Evolutionary conservation across 1,284 basidiomycete species (phyloP).

Genomic region (Xanthoconium separans): DNA sequence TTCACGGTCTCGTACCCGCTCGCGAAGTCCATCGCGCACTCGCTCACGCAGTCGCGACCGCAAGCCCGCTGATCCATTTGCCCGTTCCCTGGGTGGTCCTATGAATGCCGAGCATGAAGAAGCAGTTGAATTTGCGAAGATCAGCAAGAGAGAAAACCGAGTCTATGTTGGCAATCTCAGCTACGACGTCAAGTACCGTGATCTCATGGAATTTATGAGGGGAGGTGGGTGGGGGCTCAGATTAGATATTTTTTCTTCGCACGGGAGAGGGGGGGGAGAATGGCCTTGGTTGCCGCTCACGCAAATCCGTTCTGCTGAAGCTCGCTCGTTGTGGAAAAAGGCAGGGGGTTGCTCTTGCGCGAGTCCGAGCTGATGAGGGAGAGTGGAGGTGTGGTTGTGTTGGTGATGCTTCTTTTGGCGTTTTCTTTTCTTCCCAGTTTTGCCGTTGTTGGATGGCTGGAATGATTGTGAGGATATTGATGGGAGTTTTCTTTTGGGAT

Average conservation of each 20-base stretch:
- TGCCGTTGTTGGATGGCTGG: constrained; percentile 61
- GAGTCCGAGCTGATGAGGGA: constrained; percentile 36
- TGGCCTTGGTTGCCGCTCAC: constrained; percentile 30
- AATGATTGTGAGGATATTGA: constrained; percentile 79
- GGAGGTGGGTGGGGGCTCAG: constrained; percentile 92
- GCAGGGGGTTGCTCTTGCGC: constrained; percentile 32
- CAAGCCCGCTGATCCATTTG: constrained; percentile 60
- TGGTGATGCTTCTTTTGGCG: constrained; percentile 15
- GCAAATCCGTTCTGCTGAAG: constrained; percentile 37
- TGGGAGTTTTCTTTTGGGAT: constrained; percentile 79
- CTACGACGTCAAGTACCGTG: constrained; percentile 96
- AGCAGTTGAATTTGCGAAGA: constrained; percentile 86
- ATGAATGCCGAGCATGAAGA: constrained; percentile 91
- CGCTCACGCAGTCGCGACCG: constrained; percentile 64
- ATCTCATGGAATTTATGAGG: constrained; percentile 98
- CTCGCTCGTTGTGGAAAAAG: constrained; percentile 35
- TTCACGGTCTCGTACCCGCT: constrained; percentile 49
- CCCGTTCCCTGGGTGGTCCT: constrained; percentile 82
- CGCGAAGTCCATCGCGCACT: constrained; percentile 56
- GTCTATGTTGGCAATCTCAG: constrained; percentile 98
- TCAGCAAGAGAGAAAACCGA: constrained; percentile 95
- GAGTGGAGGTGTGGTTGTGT: constrained; percentile 31
- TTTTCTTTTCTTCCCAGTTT: constrained; percentile 46
- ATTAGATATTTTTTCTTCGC: constrained; percentile 43
- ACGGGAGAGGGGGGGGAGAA: constrained; percentile 20